A percentile compares a stretch with the other conserved stretches of the same genome.
Conservation (phyloP, 2,329 filamentous ascomycete species). For the Dothidotthia symphoricarpi region DNA sequence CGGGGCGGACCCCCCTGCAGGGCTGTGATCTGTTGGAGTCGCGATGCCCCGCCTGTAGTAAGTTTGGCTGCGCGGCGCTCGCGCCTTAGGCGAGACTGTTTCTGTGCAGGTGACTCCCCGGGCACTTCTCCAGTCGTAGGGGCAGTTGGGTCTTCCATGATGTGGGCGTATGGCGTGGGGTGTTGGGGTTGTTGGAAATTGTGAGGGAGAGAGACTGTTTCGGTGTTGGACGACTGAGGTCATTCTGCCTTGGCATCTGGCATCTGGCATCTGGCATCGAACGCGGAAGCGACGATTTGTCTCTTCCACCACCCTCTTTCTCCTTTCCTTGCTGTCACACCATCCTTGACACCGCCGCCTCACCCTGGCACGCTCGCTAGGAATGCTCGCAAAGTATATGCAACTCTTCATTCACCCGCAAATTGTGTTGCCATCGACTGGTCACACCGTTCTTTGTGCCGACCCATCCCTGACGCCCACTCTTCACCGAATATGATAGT, state of each 20-base stretch:
- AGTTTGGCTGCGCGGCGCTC: conserved; percentile 79
- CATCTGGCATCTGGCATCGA: background rate
- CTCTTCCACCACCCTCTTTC: no score
- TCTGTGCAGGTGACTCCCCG: conserved; percentile 45
- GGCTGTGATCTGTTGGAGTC: conserved; percentile 73
- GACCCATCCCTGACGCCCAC: no score
- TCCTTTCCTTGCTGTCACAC: no score
- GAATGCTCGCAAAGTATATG: no score
- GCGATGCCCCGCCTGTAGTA: conserved; percentile 65
- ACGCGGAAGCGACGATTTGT: no score
- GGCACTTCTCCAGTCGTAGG: conserved; percentile 16
- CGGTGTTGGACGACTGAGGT: conserved; percentile 10
- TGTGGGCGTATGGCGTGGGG: background rate
- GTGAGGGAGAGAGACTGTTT: background rate
- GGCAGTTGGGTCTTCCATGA: conserved; percentile 29
- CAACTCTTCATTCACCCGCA: no score
- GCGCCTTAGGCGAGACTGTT: conserved; percentile 70
- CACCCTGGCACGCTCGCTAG: no score
- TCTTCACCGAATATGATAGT: no score
- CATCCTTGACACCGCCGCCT: no score
- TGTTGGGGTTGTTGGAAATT: conserved; percentile 3
- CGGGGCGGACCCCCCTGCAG: conserved; percentile 55
- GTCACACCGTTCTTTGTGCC: no score
- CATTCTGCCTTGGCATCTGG: conserved; percentile 4
- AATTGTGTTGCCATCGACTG: no score